A percentile compares a stretch with the other conserved stretches of the same genome.
phyloP scores from a whole-genome alignment of 2,329 filamentous ascomycete species.

The Ophidiomyces ophidiicola region DNA sequence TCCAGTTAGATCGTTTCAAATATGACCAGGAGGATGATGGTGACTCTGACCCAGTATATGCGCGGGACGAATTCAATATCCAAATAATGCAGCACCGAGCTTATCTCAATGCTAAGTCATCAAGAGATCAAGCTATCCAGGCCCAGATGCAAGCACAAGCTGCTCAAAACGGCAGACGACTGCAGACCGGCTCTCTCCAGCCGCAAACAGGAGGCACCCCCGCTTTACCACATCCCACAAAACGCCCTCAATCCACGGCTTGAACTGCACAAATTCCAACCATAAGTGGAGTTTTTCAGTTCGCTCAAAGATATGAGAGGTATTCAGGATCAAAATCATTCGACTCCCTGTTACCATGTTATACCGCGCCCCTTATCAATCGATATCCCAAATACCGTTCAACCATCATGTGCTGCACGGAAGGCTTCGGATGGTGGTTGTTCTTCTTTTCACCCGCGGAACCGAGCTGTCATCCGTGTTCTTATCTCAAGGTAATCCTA shows the following conservation, averaged over 20 bases:
- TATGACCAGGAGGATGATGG: constrained; percentile 68
- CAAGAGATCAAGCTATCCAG: constrained; percentile 33
- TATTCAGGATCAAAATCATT: no score
- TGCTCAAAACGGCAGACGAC: constrained; percentile 20
- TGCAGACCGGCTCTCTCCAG: constrained; percentile 25
- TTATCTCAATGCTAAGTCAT: constrained; percentile 35
- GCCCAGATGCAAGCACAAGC: constrained; percentile 33
- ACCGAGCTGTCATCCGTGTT: constrained; percentile 8
- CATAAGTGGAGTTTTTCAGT: constrained; percentile 19
- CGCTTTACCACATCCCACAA: constrained; percentile 11
- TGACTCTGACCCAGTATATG: constrained; percentile 61
- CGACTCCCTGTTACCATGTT: constrained; percentile 20
- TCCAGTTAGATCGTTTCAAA: constrained; percentile 61
- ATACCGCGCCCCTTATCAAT: constrained; percentile 10
- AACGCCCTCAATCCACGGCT: constrained; percentile 17
- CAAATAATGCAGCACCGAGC: constrained; percentile 46
- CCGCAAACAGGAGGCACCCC: constrained; percentile 8
- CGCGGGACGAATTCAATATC: constrained; percentile 56
- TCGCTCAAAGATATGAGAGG: no score
- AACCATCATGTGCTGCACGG: no score
- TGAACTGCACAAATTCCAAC: constrained; percentile 16
- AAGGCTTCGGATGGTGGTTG: constrained; percentile 8
- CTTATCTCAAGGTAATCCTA: constrained; percentile 13
- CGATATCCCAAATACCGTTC: constrained; percentile 4
- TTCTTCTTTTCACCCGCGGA: constrained; percentile 8